phyloP scores from a whole-genome alignment of 2,329 filamentous ascomycete genomes.

The Grosmannia huntii region DNA sequence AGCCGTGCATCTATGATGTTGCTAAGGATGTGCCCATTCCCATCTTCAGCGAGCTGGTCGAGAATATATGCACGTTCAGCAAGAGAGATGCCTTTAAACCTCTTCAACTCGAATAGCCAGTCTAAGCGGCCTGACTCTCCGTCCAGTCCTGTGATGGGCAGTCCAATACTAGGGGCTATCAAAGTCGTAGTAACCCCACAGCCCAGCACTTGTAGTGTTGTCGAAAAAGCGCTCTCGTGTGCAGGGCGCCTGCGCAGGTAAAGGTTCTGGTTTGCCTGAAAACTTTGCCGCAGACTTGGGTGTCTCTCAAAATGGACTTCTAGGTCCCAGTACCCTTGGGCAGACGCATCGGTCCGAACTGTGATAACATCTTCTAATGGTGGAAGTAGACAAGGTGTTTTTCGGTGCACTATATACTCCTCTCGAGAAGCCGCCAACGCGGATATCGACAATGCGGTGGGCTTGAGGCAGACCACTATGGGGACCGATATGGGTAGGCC shows the following conservation, averaged over 20 bases:
- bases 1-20: slow-evolving; percentile 57
- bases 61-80: slow-evolving; percentile 56
- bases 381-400: slow-evolving; percentile 48
- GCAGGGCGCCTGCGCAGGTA: slow-evolving; percentile 59
- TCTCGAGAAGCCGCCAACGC: slow-evolving; percentile 20
- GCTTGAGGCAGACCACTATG: slow-evolving; percentile 49
- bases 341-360: slow-evolving; percentile 46
- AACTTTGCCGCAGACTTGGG: slow-evolving; percentile 47
- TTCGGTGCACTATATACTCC: slow-evolving; percentile 23
- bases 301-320: slow-evolving; percentile 60
- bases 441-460: slow-evolving; percentile 10
- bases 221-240: slow-evolving; percentile 56
- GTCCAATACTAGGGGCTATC: not conserved
- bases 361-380: slow-evolving; percentile 50
- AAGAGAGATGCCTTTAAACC: slow-evolving; percentile 40
- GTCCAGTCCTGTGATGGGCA: not conserved
- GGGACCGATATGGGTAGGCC: slow-evolving; percentile 65
- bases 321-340: slow-evolving; percentile 66
- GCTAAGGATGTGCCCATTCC: slow-evolving; percentile 26
- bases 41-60: slow-evolving; percentile 21
- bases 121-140: slow-evolving; percentile 41
- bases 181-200: slow-evolving; percentile 4
- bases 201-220: slow-evolving; percentile 63
- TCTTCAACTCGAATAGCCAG: slow-evolving; percentile 59
- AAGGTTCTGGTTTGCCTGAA: slow-evolving; percentile 58